Conservation (phyloP, 148 eudicot genomes). For the Spergularia bocconei region DNA sequence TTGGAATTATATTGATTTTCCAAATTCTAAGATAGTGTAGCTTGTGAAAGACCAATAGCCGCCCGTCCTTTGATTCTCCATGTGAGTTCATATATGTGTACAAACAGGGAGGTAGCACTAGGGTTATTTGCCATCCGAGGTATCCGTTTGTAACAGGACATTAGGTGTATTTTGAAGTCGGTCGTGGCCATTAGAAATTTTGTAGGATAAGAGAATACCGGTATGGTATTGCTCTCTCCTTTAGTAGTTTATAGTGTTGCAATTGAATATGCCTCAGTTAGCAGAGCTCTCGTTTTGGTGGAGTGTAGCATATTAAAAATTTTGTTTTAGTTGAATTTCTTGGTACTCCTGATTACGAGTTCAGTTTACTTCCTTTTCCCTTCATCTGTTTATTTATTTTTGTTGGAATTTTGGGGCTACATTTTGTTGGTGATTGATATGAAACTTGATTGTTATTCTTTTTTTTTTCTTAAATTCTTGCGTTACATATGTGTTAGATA, state of each 20-base stretch:
- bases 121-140: not conserved
- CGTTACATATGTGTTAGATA: no score
- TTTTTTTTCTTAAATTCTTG: no score
- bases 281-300: no score
- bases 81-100: not conserved
- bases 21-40: not conserved
- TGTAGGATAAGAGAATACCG: not conserved
- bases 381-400: no score
- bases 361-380: no score
- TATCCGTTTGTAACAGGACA: not conserved
- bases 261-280: not conserved
- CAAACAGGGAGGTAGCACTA: not conserved
- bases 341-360: no score
- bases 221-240: not conserved
- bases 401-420: no score
- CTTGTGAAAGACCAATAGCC: not conserved
- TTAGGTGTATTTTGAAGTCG: not conserved
- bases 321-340: no score
- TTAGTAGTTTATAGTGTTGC: not conserved
- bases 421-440: no score
- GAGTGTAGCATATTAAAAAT: no score
- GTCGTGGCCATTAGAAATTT: not conserved
- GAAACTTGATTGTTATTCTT: no score
- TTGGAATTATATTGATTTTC: constrained; percentile 6
- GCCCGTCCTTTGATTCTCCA: not conserved